Base-by-base conservation (phyloP, 129 eudicot genomes). In the Chrysanthemum makinoi region DNA sequence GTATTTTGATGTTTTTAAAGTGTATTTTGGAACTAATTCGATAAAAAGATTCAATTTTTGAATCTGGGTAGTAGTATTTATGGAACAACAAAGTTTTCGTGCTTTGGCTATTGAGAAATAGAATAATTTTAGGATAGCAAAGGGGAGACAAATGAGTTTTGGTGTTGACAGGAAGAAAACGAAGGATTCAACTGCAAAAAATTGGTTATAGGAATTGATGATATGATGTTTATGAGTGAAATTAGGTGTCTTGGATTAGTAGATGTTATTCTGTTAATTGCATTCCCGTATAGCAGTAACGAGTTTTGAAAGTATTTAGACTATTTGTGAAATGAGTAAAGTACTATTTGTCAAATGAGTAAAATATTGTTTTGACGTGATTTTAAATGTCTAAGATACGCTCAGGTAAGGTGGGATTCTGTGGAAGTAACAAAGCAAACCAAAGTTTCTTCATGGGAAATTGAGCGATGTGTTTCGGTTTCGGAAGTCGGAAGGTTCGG, bases 391-490 rank as follows among this genome's bases (percentile, higher is more conserved):
- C n/a, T 24, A 24, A 52, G 59, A 26, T 33, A 28, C 65, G 26
- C 77, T 72, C 86, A 94, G 99, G 99, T 94, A 12, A 79, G 96
- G 72, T 94, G 99, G 97, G 97, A 94, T 69, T 82, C 81, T 74
- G 65, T 79, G 72, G 96, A 85, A 63, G 68, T 62, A 22, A 66
- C 78, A 20, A 81, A 80, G 47, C 87, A 79, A 35, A 84, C 74
- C 66, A 70, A 97, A 81, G 97, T 94, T 47, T 94, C 97, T 50
- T 97, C 99, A 10, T 94, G 99, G 99, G 99, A 94, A 70, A 88
- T 94, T 62, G 97, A 94, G 75, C 89, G 84, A 72, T n/a, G n/a
- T n/a, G n/a, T n/a, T n/a, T n/a, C n/a, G n/a, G n/a, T n/a, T n/a
- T n/a, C n/a, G n/a, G n/a, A n/a, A n/a, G n/a, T n/a, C n/a, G n/a